A percentile compares a stretch with the other conserved stretches of the same genome.
Evolutionary conservation across 495 filamentous ascomycete species (phyloP).

Genomic region (Bathelium albidoporum): DNA sequence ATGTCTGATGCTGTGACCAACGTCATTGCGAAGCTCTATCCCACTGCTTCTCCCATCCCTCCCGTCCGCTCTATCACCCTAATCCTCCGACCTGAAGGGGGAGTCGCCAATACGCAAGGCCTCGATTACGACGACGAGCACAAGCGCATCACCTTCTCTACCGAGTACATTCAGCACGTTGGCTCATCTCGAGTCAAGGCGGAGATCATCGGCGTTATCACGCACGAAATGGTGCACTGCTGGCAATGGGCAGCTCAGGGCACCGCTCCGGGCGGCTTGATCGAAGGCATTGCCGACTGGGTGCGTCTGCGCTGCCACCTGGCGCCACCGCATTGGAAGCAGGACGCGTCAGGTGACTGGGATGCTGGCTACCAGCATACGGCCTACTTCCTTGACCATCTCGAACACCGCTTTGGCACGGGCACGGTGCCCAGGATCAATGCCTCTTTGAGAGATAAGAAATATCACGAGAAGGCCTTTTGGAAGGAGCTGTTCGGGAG

Average conservation of each 20-base stretch:
- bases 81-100: slow-evolving; percentile 65
- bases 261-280: slow-evolving; percentile 62
- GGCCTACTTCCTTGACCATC: slow-evolving; percentile 77
- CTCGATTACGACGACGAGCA: slow-evolving; percentile 75
- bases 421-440: slow-evolving; percentile 69
- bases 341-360: slow-evolving; percentile 54
- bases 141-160: slow-evolving; percentile 88
- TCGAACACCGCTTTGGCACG: slow-evolving; percentile 52
- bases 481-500: slow-evolving; percentile 62
- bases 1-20: slow-evolving; percentile 50
- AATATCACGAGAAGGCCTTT: slow-evolving; percentile 52
- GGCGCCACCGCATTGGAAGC: slow-evolving; percentile 76
- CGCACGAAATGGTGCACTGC: slow-evolving; percentile 93
- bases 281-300: slow-evolving; percentile 93
- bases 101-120: slow-evolving; percentile 84
- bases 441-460: slow-evolving; percentile 48
- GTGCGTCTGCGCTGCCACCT: slow-evolving; percentile 67
- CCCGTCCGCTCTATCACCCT: slow-evolving; percentile 72
- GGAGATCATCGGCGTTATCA: slow-evolving; percentile 75
- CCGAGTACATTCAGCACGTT: slow-evolving; percentile 54
- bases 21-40: slow-evolving; percentile 59
- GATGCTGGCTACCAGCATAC: slow-evolving; percentile 90
- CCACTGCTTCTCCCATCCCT: slow-evolving; percentile 33
- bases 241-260: slow-evolving; percentile 69
- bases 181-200: slow-evolving; percentile 28